Base-by-base conservation (phyloP, 148 eudicot genomes). In the Rhododendron ovatum region DNA sequence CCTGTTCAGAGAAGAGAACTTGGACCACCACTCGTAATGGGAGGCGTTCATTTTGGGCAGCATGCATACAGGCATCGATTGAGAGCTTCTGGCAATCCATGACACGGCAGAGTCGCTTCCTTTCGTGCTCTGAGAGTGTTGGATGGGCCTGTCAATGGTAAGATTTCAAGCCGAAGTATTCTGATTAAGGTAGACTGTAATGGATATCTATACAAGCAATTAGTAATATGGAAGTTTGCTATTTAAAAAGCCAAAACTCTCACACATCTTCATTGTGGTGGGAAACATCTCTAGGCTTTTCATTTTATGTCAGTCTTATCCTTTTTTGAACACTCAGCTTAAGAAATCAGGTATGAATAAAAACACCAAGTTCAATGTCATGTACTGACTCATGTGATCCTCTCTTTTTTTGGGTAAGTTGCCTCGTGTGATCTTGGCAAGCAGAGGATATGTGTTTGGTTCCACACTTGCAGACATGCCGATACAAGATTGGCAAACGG, bases 61-160 rank as follows among this genome's bases (percentile, higher is more conserved):
- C 99, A 22, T 98, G 99, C 96, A 96, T 93, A 82, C 99, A 95
- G 1, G 98, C 99, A 71, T 98, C 99, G 1, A 98, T 90, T 2
- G 99, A 98, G 63, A 98, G 98, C 91, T 95, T 98, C 69, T 95
- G 98, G 89, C 98, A 98, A 88, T 98, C 99, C 98, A 98, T 98
- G 37, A 93, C 98, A 0, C 99, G 91, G 78, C 99, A 98, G 13
- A 98, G 86, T 81, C 98, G 82, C 86, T 93, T 95, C 89, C 99
- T 89, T 90, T 98, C 98, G 51, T 95, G 98, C 89, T 98, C 99
- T 9, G 98, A 93, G 39, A 98, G 95, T 43, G 93, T 90, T 35
- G 99, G 99, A 87, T 98, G 99, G 15, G 99, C 99, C 99, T 98
- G 90, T 24, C 35, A 88, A 37, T 30, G 84, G 76, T 37, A 12